These are phyloP conservation scores for Psilocybe sp. DNA, from an alignment of 768 basidiomycete species.

Conservation along the genomic window DNA sequence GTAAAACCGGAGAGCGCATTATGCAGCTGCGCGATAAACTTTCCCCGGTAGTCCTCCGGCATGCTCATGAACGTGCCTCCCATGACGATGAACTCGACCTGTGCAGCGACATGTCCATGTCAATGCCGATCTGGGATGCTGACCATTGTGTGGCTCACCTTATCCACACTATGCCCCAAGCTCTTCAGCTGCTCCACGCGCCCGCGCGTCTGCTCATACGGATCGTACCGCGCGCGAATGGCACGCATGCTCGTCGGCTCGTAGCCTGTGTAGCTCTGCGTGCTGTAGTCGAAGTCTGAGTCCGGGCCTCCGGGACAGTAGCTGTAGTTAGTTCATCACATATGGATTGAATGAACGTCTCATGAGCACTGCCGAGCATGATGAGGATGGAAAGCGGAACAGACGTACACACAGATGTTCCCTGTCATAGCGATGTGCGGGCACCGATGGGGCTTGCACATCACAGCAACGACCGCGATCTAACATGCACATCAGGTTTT, in stretches of 20 bases:
- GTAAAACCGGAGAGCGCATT: slow-evolving; percentile 96
- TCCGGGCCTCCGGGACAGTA: slow-evolving; percentile 99
- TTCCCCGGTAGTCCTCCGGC: slow-evolving; percentile 92
- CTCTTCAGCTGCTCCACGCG: slow-evolving; percentile 94
- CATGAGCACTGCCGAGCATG: background rate
- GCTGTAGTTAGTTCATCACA: slow-evolving; percentile 34
- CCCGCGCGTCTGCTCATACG: slow-evolving; percentile 94
- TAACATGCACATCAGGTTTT: slow-evolving; percentile 24
- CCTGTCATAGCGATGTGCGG: slow-evolving; percentile 99
- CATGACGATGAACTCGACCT: slow-evolving; percentile 95
- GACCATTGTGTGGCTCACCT: slow-evolving; percentile 48
- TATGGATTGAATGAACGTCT: background rate
- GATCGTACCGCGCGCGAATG: slow-evolving; percentile 91
- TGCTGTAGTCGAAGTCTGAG: slow-evolving; percentile 99
- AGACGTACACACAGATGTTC: slow-evolving; percentile 92
- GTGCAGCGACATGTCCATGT: background rate
- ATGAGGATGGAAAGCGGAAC: background rate
- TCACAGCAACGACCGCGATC: slow-evolving; percentile 99
- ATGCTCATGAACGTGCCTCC: slow-evolving; percentile 99
- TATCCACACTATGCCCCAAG: slow-evolving; percentile 96
- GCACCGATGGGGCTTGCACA: slow-evolving; percentile 99
- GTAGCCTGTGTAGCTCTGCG: slow-evolving; percentile 92
- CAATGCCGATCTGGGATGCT: background rate
- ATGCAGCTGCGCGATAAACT: slow-evolving; percentile 94
- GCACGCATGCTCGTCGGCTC: slow-evolving; percentile 99